Evolutionary conservation across 345 rosid genomes (phyloP), one percentile per base, ranked within the genome.

Genomic region (Gossypium mustelinum): DNA sequence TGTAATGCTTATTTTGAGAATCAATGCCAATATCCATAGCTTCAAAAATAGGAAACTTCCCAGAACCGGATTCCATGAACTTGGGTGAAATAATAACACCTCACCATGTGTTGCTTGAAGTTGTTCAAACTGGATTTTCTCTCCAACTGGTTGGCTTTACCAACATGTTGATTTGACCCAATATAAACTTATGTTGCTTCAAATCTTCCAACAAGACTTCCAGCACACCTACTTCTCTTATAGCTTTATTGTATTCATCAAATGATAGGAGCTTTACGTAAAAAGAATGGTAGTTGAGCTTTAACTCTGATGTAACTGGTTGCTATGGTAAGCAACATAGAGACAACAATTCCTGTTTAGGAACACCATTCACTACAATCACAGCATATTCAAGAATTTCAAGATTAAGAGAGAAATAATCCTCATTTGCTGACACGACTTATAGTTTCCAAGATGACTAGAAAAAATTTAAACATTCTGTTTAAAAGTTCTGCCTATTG

Each of bases 161-260:
- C 24, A 55, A 24, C 60, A 56, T 20, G 60, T 56, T 56, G 25
- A 11, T 56, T 25, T 11, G 20, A 56, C 60, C 60, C 60, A 56
- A 56, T 20, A 56, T 24, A 56, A 56, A 18, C 84, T 89, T 91
- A 85, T 95, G 93, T 79, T 93, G 96, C 90, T 86, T 93, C 82
- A 95, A 79, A 82, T 95, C 99, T 85, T 95, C 98, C 63, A 90
- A 85, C 81, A 95, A 83, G 77, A 93, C 99, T 76, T 92, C 98
- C 78, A 95, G 82, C 75, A 95, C 96, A 68, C 98, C 98, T 82
- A 95, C 99, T 83, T 95, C 99, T 73, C 98, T 86, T 76, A 95
- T 82, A 72, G 93, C 98, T 88, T 91, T 95, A 84, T 91, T 95
- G 85, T 56, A 56, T 56, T 56, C 12, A 56, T 56, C 60, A 20